Conservation (phyloP, 306 rosid species). For the Inga oerstediana region DNA sequence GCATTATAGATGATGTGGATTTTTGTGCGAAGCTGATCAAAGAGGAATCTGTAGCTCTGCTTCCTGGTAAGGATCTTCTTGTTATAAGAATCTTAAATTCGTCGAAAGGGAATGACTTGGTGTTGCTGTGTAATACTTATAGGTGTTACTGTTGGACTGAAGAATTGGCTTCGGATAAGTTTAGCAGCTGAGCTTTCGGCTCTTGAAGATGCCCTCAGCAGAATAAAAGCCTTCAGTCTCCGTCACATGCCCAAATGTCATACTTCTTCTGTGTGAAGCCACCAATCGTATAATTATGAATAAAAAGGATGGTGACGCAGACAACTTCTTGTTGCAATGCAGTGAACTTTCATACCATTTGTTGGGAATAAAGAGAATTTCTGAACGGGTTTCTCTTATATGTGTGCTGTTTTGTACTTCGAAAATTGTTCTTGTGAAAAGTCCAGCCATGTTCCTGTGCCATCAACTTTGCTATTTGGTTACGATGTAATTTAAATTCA, state of each 20-base stretch:
- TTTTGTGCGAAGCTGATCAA: constrained; percentile 59
- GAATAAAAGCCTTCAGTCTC: constrained; percentile 56
- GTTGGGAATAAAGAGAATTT: neutral
- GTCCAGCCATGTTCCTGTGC: neutral
- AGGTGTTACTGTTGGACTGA: constrained; percentile 65
- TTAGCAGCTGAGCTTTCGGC: constrained; percentile 42
- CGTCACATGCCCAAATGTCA: constrained; percentile 42
- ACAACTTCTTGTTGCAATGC: neutral
- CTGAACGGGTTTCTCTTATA: neutral
- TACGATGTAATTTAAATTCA: neutral
- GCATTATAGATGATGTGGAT: constrained; percentile 61
- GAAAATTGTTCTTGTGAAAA: neutral
- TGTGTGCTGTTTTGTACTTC: neutral
- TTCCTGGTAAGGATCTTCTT: constrained; percentile 53
- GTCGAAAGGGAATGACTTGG: neutral
- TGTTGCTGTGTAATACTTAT: constrained; percentile 32
- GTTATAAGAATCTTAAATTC: constrained; percentile 19
- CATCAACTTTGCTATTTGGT: neutral
- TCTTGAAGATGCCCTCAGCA: constrained; percentile 56
- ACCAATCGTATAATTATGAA: neutral
- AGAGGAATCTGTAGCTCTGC: constrained; percentile 65
- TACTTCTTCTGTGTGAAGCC: neutral
- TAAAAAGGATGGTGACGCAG: neutral
- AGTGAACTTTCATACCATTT: neutral
- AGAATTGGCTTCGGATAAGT: constrained; percentile 64